Evolutionary conservation across 1,284 basidiomycete species (phyloP).

Genomic region (Puccinia coronata): DNA sequence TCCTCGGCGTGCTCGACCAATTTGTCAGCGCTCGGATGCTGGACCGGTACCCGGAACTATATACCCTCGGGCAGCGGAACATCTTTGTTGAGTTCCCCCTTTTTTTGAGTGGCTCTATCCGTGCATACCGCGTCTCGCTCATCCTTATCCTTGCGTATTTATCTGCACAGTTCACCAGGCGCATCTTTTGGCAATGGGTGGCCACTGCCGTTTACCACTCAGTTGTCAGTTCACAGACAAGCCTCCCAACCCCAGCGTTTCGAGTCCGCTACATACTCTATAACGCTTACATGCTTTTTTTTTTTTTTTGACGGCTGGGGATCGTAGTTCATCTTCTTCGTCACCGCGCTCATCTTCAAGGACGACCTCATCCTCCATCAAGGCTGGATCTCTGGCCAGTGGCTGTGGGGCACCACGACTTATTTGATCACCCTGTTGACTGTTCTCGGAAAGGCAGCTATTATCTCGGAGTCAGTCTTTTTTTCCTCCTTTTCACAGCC

Average conservation of each 20-base stretch:
- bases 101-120: constrained; percentile 55
- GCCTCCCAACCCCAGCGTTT: neutral
- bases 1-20: constrained; percentile 90
- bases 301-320: neutral
- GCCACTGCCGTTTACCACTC: constrained; percentile 92
- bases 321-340: constrained; percentile 61
- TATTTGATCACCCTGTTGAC: constrained; percentile 91
- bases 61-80: constrained; percentile 86
- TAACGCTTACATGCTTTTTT: neutral
- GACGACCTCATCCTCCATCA: constrained; percentile 77
- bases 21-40: constrained; percentile 95
- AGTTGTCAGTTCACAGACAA: constrained; percentile 68
- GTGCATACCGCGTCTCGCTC: neutral
- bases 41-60: constrained; percentile 95
- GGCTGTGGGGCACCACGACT: constrained; percentile 97
- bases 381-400: constrained; percentile 84
- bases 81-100: constrained; percentile 64
- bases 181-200: constrained; percentile 93
- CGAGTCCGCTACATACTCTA: neutral
- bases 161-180: constrained; percentile 70
- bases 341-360: constrained; percentile 88
- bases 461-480: constrained; percentile 85
- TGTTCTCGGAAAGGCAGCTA: constrained; percentile 92
- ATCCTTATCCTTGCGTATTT: neutral
- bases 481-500: neutral